These are phyloP conservation scores for Candida dajiaensis DNA, from an alignment of 805 yeast species.

Conservation along the genomic window DNA sequence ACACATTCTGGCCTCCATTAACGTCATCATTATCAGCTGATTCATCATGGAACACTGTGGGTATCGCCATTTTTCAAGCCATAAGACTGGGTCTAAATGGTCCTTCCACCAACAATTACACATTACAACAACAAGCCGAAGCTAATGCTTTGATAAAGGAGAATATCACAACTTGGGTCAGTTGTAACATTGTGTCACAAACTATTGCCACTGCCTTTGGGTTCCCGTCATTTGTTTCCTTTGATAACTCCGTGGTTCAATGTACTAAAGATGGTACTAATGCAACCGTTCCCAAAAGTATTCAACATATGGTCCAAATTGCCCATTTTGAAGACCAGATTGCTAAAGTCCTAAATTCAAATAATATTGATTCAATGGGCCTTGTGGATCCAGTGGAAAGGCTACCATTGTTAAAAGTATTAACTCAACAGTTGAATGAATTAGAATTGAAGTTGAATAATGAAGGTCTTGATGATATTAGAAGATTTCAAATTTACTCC, in stretches of 20 bases:
- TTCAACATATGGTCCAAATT: slow-evolving; percentile 74
- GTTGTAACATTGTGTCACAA: slow-evolving; percentile 87
- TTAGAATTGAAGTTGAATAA: slow-evolving; percentile 53
- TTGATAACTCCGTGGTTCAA: slow-evolving; percentile 62
- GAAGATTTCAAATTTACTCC: slow-evolving; percentile 63
- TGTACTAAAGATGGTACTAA: slow-evolving; percentile 36
- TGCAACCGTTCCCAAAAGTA: slow-evolving; percentile 28
- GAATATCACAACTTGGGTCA: slow-evolving; percentile 88
- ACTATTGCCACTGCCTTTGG: slow-evolving; percentile 90
- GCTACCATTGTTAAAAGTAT: slow-evolving; percentile 64
- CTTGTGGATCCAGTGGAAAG: slow-evolving; percentile 64
- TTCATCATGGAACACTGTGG: slow-evolving; percentile 92
- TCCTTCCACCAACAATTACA: slow-evolving; percentile 51
- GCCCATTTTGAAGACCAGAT: slow-evolving; percentile 84
- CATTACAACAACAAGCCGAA: slow-evolving; percentile 33
- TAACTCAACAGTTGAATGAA: slow-evolving; percentile 70
- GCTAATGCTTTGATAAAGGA: slow-evolving; percentile 47
- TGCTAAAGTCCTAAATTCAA: slow-evolving; percentile 68
- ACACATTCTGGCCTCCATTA: slow-evolving; percentile 94
- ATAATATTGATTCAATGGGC: slow-evolving; percentile 60
- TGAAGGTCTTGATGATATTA: slow-evolving; percentile 54
- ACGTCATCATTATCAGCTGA: slow-evolving; percentile 94
- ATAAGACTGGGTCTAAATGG: slow-evolving; percentile 86
- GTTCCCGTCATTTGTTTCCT: slow-evolving; percentile 86
- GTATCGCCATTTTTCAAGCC: slow-evolving; percentile 89